Evolutionary conservation across 805 yeast species (phyloP), one percentile per base, ranked within the genome.

Genomic region (Saturnispora zaruensis): DNA sequence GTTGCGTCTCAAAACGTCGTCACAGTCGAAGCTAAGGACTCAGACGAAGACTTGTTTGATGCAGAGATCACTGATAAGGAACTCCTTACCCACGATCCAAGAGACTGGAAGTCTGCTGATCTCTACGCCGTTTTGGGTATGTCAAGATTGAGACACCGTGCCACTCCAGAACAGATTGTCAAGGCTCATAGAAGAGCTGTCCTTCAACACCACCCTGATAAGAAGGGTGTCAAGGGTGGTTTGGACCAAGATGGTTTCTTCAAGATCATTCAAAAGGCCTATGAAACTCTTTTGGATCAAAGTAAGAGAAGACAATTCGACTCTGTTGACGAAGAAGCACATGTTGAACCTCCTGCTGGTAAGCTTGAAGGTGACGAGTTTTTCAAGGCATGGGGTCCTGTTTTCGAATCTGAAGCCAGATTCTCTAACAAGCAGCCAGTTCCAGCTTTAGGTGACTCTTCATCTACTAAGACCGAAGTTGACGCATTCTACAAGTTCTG

Each of bases 21-120:
- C 61, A 70, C 70, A 51, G 79, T 80, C 54, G 95, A 86, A 59
- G 84, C 78, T 59, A 64, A 77, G 54, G 70, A 66, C 51, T 79
- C 77, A 52, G 86, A 79, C 49, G 81, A 78, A 51, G 81, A 77
- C 48, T 95, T 89, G 62, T 55, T 55, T 45, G 56, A 55, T 36
- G 84, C 81, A 56, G 90, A 82, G 57, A 88, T 81, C 51, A 84
- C 80, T 67, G 67, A 71, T 46, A 81, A 71, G 49, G 84, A 82
- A 49, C 75, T 91, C 70, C 78, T 93, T 59, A 71, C 76, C 30
- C 95, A 87, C 63, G 98, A 93, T 67, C 96, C 99, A 65, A 85
- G 96, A 77, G 96, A 93, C 66, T 93, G 99, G 99, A 93, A 93
- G 73, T 73, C 83, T 48, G 95, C 93, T 58, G 97, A 93, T 70